Evolutionary conservation across 2,329 filamentous ascomycete genomes (phyloP).

Genomic region (Colletotrichum lini): DNA sequence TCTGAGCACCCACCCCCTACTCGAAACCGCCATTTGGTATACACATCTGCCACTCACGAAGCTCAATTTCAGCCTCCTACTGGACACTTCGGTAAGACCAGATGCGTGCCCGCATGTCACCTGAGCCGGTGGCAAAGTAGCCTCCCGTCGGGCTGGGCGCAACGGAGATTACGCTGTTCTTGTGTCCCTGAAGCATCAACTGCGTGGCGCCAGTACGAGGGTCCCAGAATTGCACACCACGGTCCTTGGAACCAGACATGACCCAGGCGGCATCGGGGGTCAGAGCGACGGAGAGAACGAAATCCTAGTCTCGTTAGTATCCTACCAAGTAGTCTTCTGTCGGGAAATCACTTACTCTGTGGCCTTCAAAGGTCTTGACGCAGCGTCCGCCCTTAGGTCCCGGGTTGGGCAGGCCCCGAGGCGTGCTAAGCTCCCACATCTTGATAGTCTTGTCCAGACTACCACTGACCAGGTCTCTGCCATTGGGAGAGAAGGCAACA

Average conservation of each 20-base stretch:
- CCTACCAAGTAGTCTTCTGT: background rate
- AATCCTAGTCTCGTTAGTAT: conserved; percentile 75
- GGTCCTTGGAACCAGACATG: conserved; percentile 96
- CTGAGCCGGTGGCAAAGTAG: conserved; percentile 95
- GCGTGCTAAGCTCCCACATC: conserved; percentile 94
- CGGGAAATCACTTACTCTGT: conserved; percentile 75
- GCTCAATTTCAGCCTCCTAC: conserved; percentile 13
- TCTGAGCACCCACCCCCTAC: conserved; percentile 19
- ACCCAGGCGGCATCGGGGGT: conserved; percentile 97
- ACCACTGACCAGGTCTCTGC: conserved; percentile 92
- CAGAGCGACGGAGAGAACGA: conserved; percentile 94
- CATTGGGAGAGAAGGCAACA: conserved; percentile 94
- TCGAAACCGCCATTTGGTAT: conserved; percentile 27
- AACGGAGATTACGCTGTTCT: conserved; percentile 98
- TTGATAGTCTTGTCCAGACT: conserved; percentile 99
- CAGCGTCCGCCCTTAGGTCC: conserved; percentile 90
- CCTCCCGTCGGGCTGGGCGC: conserved; percentile 90
- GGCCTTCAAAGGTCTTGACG: conserved; percentile 96
- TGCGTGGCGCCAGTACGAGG: conserved; percentile 93
- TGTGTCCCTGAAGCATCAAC: conserved; percentile 98
- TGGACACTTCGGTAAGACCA: conserved; percentile 80
- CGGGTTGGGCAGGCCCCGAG: conserved; percentile 76
- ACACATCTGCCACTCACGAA: conserved; percentile 23
- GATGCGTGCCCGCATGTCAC: conserved; percentile 97
- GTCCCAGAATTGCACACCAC: conserved; percentile 99